A percentile compares a stretch with the other conserved stretches of the same genome.
Conservation (phyloP, 192 early-diverging fungal genomes). For the Coemansia sp. region DNA sequence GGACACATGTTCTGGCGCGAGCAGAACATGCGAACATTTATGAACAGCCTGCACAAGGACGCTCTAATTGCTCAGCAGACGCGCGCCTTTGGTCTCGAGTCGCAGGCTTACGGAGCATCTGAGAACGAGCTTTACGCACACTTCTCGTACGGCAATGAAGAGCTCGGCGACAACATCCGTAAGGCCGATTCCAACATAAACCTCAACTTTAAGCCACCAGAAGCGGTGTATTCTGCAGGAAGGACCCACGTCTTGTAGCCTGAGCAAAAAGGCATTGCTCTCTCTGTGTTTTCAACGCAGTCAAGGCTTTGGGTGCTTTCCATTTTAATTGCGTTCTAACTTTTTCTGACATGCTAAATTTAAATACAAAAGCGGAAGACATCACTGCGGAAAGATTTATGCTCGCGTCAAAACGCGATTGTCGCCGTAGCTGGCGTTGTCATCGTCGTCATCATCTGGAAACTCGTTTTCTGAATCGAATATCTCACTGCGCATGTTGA, state of each 20-base stretch:
- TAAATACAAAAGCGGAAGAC: too few species aligned
- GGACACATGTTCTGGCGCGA: constrained; percentile 46
- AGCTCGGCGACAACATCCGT: constrained; percentile 2
- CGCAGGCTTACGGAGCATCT: constrained; percentile 26
- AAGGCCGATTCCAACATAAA: constrained; percentile 11
- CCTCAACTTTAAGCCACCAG: constrained; percentile 12
- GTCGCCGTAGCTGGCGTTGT: constrained; percentile 2
- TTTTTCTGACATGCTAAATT: too few species aligned
- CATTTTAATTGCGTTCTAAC: neutral
- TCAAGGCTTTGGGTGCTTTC: neutral
- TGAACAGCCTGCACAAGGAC: constrained; percentile 46
- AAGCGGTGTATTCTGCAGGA: constrained; percentile 11
- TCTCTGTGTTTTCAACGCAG: neutral
- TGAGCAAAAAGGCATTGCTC: neutral
- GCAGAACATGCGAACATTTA: constrained; percentile 46
- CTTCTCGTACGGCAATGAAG: constrained; percentile 19
- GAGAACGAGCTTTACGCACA: constrained; percentile 24
- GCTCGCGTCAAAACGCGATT: neutral
- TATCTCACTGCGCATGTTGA: constrained; percentile 38
- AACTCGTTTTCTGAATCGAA: constrained; percentile 18
- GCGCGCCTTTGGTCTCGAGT: constrained; percentile 19
- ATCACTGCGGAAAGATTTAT: neutral
- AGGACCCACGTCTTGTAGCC: constrained; percentile 4
- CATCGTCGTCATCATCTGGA: constrained; percentile 13
- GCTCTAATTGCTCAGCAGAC: constrained; percentile 46